Conservation (phyloP, 306 rosid species). For the Acacia acuminata region DNA sequence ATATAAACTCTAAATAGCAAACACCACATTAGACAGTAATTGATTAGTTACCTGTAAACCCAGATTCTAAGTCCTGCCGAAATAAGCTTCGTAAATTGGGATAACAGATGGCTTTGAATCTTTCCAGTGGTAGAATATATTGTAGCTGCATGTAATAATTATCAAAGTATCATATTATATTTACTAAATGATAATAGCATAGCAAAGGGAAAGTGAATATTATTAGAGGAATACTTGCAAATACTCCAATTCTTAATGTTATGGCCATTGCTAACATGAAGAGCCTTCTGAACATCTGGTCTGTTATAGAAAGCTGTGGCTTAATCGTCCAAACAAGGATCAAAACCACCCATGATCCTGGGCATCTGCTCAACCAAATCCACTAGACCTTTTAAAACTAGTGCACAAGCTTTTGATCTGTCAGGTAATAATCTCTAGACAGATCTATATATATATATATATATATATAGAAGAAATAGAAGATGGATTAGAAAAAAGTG, state of each 20-base stretch:
- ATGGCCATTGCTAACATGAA: slow-evolving; percentile 72
- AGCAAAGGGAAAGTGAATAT: background rate
- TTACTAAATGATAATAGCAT: background rate
- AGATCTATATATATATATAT: too few species aligned
- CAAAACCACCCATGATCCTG: slow-evolving; percentile 85
- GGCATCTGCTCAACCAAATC: slow-evolving; percentile 59
- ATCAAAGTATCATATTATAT: background rate
- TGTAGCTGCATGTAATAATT: slow-evolving; percentile 45
- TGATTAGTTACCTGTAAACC: slow-evolving; percentile 75
- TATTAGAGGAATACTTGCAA: slow-evolving; percentile 61
- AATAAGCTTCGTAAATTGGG: slow-evolving; percentile 86
- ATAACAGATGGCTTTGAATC: slow-evolving; percentile 67
- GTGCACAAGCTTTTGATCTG: background rate
- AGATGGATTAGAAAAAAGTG: background rate
- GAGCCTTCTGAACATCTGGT: slow-evolving; percentile 82
- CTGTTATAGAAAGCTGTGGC: slow-evolving; percentile 66
- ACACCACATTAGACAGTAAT: background rate
- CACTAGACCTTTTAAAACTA: background rate
- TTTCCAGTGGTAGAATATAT: slow-evolving; percentile 54
- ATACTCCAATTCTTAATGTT: slow-evolving; percentile 79
- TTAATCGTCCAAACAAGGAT: slow-evolving; percentile 81
- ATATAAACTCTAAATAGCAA: background rate
- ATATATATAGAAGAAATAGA: background rate
- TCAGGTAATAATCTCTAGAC: background rate
- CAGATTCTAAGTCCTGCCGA: slow-evolving; percentile 76